Evolutionary conservation across 2,329 filamentous ascomycete species (phyloP).

Genomic region (Xylaria sp.): DNA sequence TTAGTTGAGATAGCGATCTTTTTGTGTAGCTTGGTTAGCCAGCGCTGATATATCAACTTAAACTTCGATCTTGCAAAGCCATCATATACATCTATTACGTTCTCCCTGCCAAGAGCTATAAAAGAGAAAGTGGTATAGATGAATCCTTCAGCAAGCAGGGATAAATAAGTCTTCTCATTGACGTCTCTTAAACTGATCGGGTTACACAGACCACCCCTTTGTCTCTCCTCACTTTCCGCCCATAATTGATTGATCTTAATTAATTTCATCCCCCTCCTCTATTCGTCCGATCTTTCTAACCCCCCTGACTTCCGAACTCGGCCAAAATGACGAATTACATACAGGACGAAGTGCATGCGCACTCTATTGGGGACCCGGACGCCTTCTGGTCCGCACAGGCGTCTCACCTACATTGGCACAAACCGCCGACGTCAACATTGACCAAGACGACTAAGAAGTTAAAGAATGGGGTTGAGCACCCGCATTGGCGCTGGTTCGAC

Average conservation of each 20-base stretch:
- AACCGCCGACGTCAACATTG: constrained; percentile 72
- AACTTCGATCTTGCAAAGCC: background rate
- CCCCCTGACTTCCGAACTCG: background rate
- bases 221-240: background rate
- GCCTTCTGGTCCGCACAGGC: constrained; percentile 82
- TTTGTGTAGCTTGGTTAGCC: background rate
- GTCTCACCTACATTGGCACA: constrained; percentile 82
- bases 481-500: constrained; percentile 90
- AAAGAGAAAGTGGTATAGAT: background rate
- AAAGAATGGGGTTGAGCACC: constrained; percentile 69
- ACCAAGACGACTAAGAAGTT: constrained; percentile 70
- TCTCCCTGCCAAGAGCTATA: background rate
- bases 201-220: constrained; percentile 13
- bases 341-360: constrained; percentile 63
- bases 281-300: background rate
- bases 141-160: constrained; percentile 6
- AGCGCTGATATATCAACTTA: background rate
- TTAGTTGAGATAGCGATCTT: background rate
- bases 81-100: background rate
- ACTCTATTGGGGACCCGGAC: constrained; percentile 75
- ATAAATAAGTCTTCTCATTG: background rate
- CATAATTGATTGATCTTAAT: background rate
- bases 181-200: background rate
- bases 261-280: background rate
- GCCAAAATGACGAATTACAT: constrained; percentile 43